Conservation (phyloP, 1,139 yeast species). For the Suzukiozyma palmioleophila region DNA sequence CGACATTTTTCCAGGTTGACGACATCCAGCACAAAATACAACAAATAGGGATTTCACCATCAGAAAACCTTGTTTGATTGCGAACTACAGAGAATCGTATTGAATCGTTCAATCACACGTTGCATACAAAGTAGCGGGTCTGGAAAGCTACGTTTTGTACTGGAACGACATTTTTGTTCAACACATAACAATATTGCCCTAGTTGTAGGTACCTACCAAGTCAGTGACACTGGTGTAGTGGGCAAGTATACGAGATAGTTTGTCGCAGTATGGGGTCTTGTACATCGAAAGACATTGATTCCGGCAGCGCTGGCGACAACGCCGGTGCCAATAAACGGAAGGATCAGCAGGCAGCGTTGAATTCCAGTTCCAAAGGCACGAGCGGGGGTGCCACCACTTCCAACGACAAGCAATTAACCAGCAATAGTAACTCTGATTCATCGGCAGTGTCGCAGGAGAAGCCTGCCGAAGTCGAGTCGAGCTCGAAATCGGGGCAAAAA, state of each 20-base stretch:
- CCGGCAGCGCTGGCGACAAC: slow-evolving; percentile 4
- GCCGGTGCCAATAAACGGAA: slow-evolving; percentile 11
- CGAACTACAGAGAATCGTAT: no score
- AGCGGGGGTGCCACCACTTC: background rate
- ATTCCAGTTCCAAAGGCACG: slow-evolving; percentile 4
- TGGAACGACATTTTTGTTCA: no score
- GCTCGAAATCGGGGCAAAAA: slow-evolving; percentile 14
- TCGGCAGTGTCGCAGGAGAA: slow-evolving; percentile 4
- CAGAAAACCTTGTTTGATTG: no score
- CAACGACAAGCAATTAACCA: slow-evolving; percentile 4
- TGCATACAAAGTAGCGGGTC: no score
- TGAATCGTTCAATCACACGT: no score
- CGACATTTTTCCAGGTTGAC: no score
- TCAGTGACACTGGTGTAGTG: background rate
- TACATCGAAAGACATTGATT: slow-evolving; percentile 10
- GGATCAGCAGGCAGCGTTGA: slow-evolving; percentile 10
- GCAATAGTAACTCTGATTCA: slow-evolving; percentile 5
- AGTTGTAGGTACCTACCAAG: no score
- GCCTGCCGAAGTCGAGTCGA: slow-evolving; percentile 12
- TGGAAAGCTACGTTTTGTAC: no score
- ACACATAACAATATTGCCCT: no score
- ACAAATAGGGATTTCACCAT: no score
- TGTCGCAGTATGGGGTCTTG: slow-evolving; percentile 13
- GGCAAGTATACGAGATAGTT: no score
- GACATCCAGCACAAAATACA: no score